These are phyloP conservation scores for Phytophthora vignae DNA, from an alignment of 352 stramenopile species.

Conservation along the genomic window DNA sequence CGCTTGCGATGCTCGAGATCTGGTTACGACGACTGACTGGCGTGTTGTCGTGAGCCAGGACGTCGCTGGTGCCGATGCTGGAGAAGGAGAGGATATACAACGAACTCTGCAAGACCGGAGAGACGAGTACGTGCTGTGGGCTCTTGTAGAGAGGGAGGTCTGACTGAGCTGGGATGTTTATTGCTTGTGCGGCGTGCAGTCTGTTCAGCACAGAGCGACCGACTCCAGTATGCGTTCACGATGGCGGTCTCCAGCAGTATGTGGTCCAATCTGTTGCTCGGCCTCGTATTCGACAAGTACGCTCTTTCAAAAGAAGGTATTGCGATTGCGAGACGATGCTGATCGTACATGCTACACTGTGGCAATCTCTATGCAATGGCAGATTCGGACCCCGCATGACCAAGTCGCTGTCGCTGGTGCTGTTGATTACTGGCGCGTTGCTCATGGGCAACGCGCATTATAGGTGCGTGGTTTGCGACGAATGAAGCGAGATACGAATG, in stretches of 20 bases:
- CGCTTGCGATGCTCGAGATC: conserved; percentile 9
- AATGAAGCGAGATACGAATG: background rate
- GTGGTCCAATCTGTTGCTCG: conserved; percentile 69
- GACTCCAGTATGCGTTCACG: conserved; percentile 68
- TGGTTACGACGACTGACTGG: background rate
- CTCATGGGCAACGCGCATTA: conserved; percentile 63
- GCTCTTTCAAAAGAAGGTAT: background rate
- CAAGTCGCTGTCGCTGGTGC: conserved; percentile 58
- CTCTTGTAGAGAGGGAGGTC: background rate
- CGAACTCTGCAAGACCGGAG: conserved; percentile 50
- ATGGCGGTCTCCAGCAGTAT: conserved; percentile 69
- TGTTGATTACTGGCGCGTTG: conserved; percentile 55
- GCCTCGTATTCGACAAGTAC: conserved; percentile 67
- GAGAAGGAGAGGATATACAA: conserved; percentile 68
- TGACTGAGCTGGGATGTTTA: background rate
- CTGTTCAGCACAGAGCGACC: conserved; percentile 60
- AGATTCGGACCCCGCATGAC: conserved; percentile 65
- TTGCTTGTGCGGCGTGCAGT: conserved; percentile 34
- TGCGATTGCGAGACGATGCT: background rate
- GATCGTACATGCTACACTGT: conserved; percentile 7
- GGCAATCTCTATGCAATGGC: conserved; percentile 2
- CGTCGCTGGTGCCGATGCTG: conserved; percentile 63
- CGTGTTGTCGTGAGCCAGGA: conserved; percentile 37
- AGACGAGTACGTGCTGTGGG: conserved; percentile 41
- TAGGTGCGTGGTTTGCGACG: conserved; percentile 23